Base-by-base conservation (phyloP, 495 filamentous ascomycete species). In the Endocarpon pusillum region DNA sequence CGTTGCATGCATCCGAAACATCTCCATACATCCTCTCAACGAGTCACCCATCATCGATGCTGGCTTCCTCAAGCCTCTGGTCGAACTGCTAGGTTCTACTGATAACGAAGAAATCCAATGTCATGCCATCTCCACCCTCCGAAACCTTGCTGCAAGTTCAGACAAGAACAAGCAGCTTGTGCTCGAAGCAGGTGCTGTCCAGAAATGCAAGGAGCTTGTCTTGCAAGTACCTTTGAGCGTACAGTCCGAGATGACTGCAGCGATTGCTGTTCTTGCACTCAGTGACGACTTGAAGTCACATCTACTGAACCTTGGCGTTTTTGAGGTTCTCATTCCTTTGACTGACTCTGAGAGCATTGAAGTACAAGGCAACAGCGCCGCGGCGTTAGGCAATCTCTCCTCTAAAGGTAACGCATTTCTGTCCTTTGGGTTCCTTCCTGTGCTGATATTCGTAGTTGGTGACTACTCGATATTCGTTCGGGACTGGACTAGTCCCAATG, bases 1-100 rank as follows among this genome's bases (percentile, higher is more conserved):
- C 24, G 89, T 97, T 43, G 89, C 89, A 15, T 97, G 89, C 49
- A 96, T 97, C 44, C 81, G 89, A 38, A 97, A 97, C 49, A 97
- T 97, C 47, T 94, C 86, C 28, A 97, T 97, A 44, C 89, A 97
- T 47, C 89, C 89, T n/a, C 60, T 84, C 35, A 97, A 97, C 54
- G 89, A 97, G 57, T 94, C 85, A n/a, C 91, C 89, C 0, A 96
- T 97, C 37, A 97, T 97, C 39, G 91, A 97, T 46, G 89, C 89
- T 8, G 89, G 87, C 21, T 96, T 97, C 49, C 53, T 97, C 31
- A 84, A 80, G 47, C 89, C 89, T 2, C 54, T 97, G 36, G 91
- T 97, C 14, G 89, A 94, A 37, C 65, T 97, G 5, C 65, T 97
- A 14, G 89, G 87, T 19, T 85, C 84, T 4, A 94, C 85, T 6